Base-by-base conservation (phyloP, 164 flowering plant genomes). In the Pachysandra terminalis region DNA sequence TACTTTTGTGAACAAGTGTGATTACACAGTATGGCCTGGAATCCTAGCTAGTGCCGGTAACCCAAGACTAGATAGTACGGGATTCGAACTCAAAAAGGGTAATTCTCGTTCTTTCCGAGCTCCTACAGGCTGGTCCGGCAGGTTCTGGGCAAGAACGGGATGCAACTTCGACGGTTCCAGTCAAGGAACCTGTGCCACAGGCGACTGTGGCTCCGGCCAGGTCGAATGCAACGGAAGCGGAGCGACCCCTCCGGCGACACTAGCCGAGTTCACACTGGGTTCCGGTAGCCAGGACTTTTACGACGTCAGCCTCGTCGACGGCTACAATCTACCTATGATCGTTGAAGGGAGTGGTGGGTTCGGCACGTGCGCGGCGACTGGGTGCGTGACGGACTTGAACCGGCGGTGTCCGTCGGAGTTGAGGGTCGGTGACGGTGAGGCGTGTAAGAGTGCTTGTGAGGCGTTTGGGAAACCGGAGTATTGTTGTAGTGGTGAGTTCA, bases 221-320 rank as follows among this genome's bases (percentile, higher is more conserved):
- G 15, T 84, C 0, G 90, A 87, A 58, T 94, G 98, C 80, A 83
- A 86, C 66, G 97, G 98, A 12, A 74, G 80, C 24, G 92, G 89
- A 0, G 96, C 96, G 4, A 57, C 79, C 9, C 97, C 96, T 2
- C 98, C 98, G 0, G 96, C 93, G 9, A 90, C 98, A 0, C 83
- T 94, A 0, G 98, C 93, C 0, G 98, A 94, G 73, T 89, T 93
- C 83, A 88, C 93, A 0, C 86, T 90, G 68, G 90, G 89, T 10
- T 70, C 83, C 3, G 89, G 85, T 5, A 65, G 82, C 0, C 78
- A 66, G 67, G 96, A 90, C 65, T 89, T 89, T 69, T 93, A 89
- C 37, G 96, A 90, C 72, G 96, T 88, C 17, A 87, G 95, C 81
- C 84, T 90, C 4, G 98, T 93, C 0, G 98, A 93, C 61, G 98